Evolutionary conservation across 1,284 basidiomycete genomes (phyloP).

Genomic region (Heterobasidion irregulare): DNA sequence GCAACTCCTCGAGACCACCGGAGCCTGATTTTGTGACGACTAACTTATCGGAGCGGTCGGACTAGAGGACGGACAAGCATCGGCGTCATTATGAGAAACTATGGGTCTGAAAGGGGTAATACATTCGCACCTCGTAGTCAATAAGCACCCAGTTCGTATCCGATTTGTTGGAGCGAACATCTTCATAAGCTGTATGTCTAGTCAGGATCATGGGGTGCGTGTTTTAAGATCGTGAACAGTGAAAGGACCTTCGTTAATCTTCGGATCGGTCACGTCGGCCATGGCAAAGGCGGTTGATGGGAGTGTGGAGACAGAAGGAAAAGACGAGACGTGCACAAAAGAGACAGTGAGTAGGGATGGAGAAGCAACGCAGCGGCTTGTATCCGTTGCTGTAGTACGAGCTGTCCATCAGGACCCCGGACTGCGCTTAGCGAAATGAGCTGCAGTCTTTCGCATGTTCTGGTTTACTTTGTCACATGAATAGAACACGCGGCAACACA

Average conservation of each 20-base stretch:
- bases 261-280: conserved; percentile 78
- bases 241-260: conserved; percentile 64
- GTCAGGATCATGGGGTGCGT: not conserved
- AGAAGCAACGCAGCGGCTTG: too few relatives aligned
- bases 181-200: conserved; percentile 55
- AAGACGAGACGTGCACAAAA: conserved; percentile 14
- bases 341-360: not conserved
- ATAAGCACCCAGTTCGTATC: conserved; percentile 82
- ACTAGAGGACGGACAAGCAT: conserved; percentile 18
- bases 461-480: too few relatives aligned
- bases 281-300: conserved; percentile 30
- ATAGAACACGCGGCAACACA: too few relatives aligned
- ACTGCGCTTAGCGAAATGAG: too few relatives aligned
- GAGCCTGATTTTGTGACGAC: conserved; percentile 69
- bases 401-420: too few relatives aligned
- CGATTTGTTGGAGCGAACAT: conserved; percentile 76
- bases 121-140: conserved; percentile 67
- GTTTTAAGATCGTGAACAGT: not conserved
- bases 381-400: too few relatives aligned
- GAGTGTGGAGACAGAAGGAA: conserved; percentile 11
- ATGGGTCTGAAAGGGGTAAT: conserved; percentile 1
- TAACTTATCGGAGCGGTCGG: conserved; percentile 80
- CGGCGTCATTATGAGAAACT: not conserved
- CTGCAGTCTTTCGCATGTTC: too few relatives aligned
- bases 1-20: conserved; percentile 72